Evolutionary conservation across 306 rosid species (phyloP).

Genomic region (Chamaecrista fasciculata): DNA sequence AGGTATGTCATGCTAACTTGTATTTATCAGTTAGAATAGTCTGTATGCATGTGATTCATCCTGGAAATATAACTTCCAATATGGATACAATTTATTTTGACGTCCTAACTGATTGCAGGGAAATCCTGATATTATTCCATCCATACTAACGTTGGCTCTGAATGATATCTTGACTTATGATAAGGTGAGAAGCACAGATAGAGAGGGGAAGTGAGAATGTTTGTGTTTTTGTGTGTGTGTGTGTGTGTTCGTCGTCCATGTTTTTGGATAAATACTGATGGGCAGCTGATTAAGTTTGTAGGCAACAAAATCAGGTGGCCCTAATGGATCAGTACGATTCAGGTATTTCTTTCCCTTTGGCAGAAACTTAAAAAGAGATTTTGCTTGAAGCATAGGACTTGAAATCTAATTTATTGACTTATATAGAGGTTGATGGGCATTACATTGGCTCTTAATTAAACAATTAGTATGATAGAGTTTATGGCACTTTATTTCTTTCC

Average conservation of each 20-base stretch:
- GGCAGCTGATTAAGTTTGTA: slow-evolving; percentile 51
- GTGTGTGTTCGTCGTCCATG: slow-evolving; percentile 2
- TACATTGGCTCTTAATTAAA: slow-evolving; percentile 9
- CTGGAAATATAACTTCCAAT: background rate
- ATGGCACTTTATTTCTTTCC: slow-evolving; percentile 2
- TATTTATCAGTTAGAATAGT: background rate
- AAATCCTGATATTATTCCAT: slow-evolving; percentile 65
- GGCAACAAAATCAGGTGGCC: slow-evolving; percentile 96
- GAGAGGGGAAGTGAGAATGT: background rate
- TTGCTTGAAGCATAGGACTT: slow-evolving; percentile 2
- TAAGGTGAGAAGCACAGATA: slow-evolving; percentile 55
- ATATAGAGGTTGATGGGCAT: background rate
- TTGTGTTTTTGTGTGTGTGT: background rate
- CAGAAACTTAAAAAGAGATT: slow-evolving; percentile 10
- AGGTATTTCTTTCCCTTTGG: slow-evolving; percentile 53
- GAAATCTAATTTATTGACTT: slow-evolving; percentile 13
- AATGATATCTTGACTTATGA: slow-evolving; percentile 88
- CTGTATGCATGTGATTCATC: slow-evolving; percentile 10
- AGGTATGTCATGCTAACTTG: slow-evolving; percentile 43
- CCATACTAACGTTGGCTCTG: slow-evolving; percentile 69
- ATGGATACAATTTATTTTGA: slow-evolving; percentile 13
- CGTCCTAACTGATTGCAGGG: slow-evolving; percentile 49
- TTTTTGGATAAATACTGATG: slow-evolving; percentile 32
- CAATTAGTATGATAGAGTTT: background rate
- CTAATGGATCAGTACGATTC: slow-evolving; percentile 90